These are phyloP conservation scores for Penicillium glabrum DNA, from an alignment of 2,329 filamentous ascomycete species.

Conservation along the genomic window DNA sequence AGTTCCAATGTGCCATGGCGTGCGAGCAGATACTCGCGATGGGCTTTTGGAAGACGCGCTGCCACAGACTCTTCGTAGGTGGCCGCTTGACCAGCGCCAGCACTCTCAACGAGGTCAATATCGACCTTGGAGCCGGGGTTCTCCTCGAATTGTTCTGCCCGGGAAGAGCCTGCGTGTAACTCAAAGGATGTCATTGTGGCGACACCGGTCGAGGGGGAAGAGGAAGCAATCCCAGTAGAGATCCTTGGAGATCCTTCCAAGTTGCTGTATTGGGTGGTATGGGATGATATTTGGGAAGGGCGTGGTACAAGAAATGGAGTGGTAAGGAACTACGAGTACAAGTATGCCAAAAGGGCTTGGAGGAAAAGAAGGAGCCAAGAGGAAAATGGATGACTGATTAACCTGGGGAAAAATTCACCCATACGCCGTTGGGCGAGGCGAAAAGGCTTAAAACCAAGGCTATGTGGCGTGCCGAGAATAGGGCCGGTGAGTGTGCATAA, in stretches of 20 bases:
- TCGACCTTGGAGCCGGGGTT: slow-evolving; percentile 20
- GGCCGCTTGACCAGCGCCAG: slow-evolving; percentile 23
- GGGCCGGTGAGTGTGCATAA: slow-evolving; percentile 12
- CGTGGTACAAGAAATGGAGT: neutral
- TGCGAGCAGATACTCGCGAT: slow-evolving; percentile 51
- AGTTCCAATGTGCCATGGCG: slow-evolving; percentile 57
- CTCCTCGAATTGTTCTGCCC: slow-evolving; percentile 12
- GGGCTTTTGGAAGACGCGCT: slow-evolving; percentile 28
- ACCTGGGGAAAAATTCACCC: neutral
- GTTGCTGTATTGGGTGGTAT: neutral
- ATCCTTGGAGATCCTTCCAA: neutral
- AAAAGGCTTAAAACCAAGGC: slow-evolving; percentile 4
- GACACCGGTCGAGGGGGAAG: neutral
- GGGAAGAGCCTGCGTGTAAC: slow-evolving; percentile 26
- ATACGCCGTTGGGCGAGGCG: neutral
- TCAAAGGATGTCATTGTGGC: slow-evolving; percentile 28
- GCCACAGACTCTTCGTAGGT: slow-evolving; percentile 28
- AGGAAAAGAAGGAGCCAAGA: neutral
- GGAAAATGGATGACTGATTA: neutral
- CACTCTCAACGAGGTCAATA: slow-evolving; percentile 31
- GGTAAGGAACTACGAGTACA: neutral
- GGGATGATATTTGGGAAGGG: neutral
- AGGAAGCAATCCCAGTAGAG: neutral
- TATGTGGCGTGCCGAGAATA: slow-evolving; percentile 7
- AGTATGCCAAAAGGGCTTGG: neutral